Evolutionary conservation across 1,284 basidiomycete genomes (phyloP), one percentile per base, ranked within the genome.

Genomic region (Moesziomyces sp.): DNA sequence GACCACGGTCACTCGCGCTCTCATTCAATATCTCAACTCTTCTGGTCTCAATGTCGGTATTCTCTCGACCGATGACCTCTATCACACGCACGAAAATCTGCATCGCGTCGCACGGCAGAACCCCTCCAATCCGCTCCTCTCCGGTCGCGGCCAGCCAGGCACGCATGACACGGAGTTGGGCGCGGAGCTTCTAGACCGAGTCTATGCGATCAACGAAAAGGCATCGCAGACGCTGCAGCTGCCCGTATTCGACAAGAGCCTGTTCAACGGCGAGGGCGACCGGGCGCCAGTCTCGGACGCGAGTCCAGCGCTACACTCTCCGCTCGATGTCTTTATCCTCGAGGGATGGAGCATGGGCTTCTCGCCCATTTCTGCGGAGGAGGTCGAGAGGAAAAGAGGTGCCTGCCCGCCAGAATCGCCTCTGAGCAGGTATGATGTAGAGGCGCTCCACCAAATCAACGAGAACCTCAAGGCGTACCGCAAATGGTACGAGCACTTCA

Each of bases 311-410:
- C 4, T 74, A 0, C 21, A 46, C 0, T 11, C 60, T 1, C 65
- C 66, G 1, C 30, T 74, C 0, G 71, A 74, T 43, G 52, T 74
- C 13, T 74, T 74, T 26, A 67, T 74, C 21, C 52, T 74, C 13
- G 71, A 74, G 38, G 71, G 71, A 21, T 74, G 71, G 71, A 65
- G 58, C 40, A 69, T 74, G 71, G 71, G 71, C 18, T 74, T 74
- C 44, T 61, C 65, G 1, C 43, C 61, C 5, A 64, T 74, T 26
- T 5, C 54, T 3, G 24, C 48, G 1, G 35, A 26, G 0, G 46
- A 63, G 26, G 57, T 73, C 7, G 38, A 49, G 18, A 18, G 45
- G 13, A 73, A 68, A 38, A 44, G 45, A 18, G 11, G 14, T 0
- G 19, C 30, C 6, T 54, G 56, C 19, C 7, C 16, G 5, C 44